Evolutionary conservation across 2,329 filamentous ascomycete genomes (phyloP).

Genomic region (Phoma sp.): DNA sequence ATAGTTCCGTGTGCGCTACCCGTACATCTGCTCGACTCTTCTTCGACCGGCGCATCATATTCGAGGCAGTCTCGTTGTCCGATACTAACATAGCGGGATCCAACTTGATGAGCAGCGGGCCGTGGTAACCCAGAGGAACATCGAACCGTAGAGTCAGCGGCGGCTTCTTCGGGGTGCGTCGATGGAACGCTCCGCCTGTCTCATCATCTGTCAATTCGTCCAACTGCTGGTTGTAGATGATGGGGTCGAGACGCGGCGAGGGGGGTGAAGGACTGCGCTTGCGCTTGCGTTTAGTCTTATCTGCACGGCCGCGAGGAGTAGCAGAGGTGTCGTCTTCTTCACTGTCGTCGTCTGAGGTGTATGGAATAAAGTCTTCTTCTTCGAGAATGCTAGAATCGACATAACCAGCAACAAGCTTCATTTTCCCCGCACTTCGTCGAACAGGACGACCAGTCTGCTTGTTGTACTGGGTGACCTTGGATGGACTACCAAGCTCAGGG

Average conservation of each 20-base stretch:
- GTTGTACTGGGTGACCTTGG: slow-evolving; percentile 45
- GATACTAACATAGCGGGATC: slow-evolving; percentile 36
- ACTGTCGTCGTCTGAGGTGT: slow-evolving; percentile 35
- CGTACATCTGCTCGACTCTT: neutral
- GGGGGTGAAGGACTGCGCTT: slow-evolving; percentile 45
- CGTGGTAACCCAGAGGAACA: slow-evolving; percentile 53
- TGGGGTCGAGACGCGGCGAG: slow-evolving; percentile 43
- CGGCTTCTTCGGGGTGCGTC: slow-evolving; percentile 23
- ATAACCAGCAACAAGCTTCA: slow-evolving; percentile 45
- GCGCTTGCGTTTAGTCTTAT: slow-evolving; percentile 39
- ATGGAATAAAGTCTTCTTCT: slow-evolving; percentile 40
- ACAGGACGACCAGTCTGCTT: slow-evolving; percentile 52
- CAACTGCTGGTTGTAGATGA: slow-evolving; percentile 39
- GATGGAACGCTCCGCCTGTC: slow-evolving; percentile 21
- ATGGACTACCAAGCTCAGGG: slow-evolving; percentile 40
- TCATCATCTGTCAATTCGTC: slow-evolving; percentile 41
- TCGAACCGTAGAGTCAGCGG: slow-evolving; percentile 54
- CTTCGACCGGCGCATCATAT: slow-evolving; percentile 29
- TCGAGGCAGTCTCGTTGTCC: slow-evolving; percentile 10
- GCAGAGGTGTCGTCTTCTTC: slow-evolving; percentile 33
- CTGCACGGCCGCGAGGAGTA: slow-evolving; percentile 10
- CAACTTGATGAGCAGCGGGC: slow-evolving; percentile 53
- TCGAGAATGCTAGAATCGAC: slow-evolving; percentile 49
- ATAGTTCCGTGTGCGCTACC: neutral
- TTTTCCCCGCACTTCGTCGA: slow-evolving; percentile 49